These are phyloP conservation scores for Exsudoporus frostii DNA, from an alignment of 768 basidiomycete species.

Conservation along the genomic window DNA sequence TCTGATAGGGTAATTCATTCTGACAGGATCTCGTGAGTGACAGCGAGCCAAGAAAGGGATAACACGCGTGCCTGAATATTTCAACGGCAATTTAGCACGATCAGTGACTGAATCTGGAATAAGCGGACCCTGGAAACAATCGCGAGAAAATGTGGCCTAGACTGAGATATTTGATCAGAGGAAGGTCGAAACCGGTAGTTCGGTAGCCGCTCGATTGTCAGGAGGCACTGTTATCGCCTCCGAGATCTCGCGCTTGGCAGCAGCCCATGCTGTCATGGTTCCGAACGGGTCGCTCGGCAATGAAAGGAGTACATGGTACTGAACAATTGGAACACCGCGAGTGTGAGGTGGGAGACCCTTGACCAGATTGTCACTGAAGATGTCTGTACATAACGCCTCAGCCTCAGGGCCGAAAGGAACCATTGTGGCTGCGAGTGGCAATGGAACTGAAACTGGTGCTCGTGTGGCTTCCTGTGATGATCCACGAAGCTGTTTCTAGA, in stretches of 20 bases:
- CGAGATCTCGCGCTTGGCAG: constrained; percentile 32
- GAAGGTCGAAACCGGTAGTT: constrained; percentile 28
- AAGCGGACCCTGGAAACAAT: constrained; percentile 34
- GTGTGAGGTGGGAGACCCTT: constrained; percentile 1
- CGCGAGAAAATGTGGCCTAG: constrained; percentile 26
- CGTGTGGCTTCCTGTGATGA: constrained; percentile 22
- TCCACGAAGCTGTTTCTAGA: constrained; percentile 21
- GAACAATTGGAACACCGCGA: constrained; percentile 22
- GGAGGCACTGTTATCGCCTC: constrained; percentile 32
- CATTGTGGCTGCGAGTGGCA: constrained; percentile 1
- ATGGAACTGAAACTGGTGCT: constrained; percentile 3
- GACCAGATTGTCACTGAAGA: constrained; percentile 11
- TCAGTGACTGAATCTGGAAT: constrained; percentile 23
- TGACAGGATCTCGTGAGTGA: constrained; percentile 13
- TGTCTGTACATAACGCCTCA: constrained; percentile 6
- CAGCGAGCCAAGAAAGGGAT: constrained; percentile 18
- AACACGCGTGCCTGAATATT: constrained; percentile 21
- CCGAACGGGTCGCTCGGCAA: constrained; percentile 29
- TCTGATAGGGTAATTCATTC: constrained; percentile 25
- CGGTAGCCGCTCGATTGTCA: constrained; percentile 33
- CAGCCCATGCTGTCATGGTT: constrained; percentile 30
- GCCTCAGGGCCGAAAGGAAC: constrained; percentile 13
- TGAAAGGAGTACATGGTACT: constrained; percentile 20
- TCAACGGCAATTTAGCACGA: constrained; percentile 27
- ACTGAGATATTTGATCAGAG: constrained; percentile 28